Evolutionary conservation across 192 early-diverging fungal species (phyloP), one percentile per base, ranked within the genome.

Genomic region (Cladochytrium replicatum): DNA sequence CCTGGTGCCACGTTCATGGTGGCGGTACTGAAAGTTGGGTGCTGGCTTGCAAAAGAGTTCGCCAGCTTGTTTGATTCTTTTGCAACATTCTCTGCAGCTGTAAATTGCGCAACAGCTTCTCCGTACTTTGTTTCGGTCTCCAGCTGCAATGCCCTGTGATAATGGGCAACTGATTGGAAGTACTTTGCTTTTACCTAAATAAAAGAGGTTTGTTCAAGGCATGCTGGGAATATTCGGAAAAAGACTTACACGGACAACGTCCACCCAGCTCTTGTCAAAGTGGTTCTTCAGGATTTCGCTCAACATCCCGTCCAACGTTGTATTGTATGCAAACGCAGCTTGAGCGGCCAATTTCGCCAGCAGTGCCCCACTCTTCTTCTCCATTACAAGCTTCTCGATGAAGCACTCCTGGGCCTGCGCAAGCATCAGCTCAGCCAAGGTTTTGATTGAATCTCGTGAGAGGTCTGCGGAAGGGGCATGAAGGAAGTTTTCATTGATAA

Each of bases 401-500:
- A 88, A 85, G 53, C 85, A 83, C 61, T 99, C 95, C 52, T 99
- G 95, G 0, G 91, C 90, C 65, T 96, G 93, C 0, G 85, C 88
- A 29, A 97, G 66, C 91, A 93, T 93, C 42, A 93, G 66, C 27
- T 87, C 75, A 17, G 73, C 72, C 11, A 99, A 61, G 41, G 85
- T 69, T 46, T 88, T 91, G 45, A 95, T 83, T 1, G 87, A 85
- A 37, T 95, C 91, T 25, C 87, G 73, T 48, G 89, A 86, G 37
- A 99, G 60, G 64, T 99, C 95, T 2, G 81, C 69, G 5, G 88
- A 90, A 0, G 95, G 95, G 19, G 95, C 89, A 55, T 99, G 95
- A 45, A 96, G 65, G 63, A 99, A 99, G 66, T 93, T 99, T 52
- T 99, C 91, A 65, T 88, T 95, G 68, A 99, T 96, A 60, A 86